Conservation (phyloP, 2,329 filamentous ascomycete genomes). For the Bipolaris cookei region DNA sequence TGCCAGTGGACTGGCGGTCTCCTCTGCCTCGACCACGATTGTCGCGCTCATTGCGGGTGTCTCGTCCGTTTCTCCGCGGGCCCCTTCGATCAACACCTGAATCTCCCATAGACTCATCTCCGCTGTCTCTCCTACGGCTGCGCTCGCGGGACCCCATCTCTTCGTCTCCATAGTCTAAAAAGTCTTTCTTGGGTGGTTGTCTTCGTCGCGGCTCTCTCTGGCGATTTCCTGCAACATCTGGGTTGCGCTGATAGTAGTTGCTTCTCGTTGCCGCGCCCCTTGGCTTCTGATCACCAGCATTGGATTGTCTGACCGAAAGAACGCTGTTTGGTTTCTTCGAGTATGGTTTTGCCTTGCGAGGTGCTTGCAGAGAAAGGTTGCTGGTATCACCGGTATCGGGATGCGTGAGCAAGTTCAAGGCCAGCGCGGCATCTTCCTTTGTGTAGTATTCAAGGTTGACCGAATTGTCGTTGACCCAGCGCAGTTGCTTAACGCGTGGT, state of each 20-base stretch:
- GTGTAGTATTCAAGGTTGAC: slow-evolving; percentile 81
- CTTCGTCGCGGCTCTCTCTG: slow-evolving; percentile 62
- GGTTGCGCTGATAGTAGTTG: slow-evolving; percentile 90
- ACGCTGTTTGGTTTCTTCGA: slow-evolving; percentile 70
- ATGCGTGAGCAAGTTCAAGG: slow-evolving; percentile 60
- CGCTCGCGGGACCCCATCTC: slow-evolving; percentile 29
- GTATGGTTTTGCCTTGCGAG: slow-evolving; percentile 72
- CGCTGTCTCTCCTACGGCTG: slow-evolving; percentile 50
- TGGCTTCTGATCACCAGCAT: slow-evolving; percentile 79
- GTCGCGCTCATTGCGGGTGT: slow-evolving; percentile 27
- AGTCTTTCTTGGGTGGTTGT: slow-evolving; percentile 44
- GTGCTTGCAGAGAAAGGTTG: slow-evolving; percentile 60
- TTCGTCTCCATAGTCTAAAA: slow-evolving; percentile 41
- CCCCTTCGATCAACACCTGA: slow-evolving; percentile 34
- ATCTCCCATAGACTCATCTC: slow-evolving; percentile 83
- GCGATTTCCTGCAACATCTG: slow-evolving; percentile 75
- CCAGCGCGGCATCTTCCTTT: slow-evolving; percentile 59
- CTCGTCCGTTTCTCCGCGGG: slow-evolving; percentile 31
- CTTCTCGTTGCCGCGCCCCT: slow-evolving; percentile 79
- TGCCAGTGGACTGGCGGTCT: slow-evolving; percentile 18
- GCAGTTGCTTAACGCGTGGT: slow-evolving; percentile 65
- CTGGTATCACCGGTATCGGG: slow-evolving; percentile 53
- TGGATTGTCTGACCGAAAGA: slow-evolving; percentile 75
- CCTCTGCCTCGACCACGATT: slow-evolving; percentile 24
- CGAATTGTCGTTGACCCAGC: slow-evolving; percentile 95